phyloP scores from a whole-genome alignment of 1,139 yeast species.

The Debaryomycetaceae sp. region DNA sequence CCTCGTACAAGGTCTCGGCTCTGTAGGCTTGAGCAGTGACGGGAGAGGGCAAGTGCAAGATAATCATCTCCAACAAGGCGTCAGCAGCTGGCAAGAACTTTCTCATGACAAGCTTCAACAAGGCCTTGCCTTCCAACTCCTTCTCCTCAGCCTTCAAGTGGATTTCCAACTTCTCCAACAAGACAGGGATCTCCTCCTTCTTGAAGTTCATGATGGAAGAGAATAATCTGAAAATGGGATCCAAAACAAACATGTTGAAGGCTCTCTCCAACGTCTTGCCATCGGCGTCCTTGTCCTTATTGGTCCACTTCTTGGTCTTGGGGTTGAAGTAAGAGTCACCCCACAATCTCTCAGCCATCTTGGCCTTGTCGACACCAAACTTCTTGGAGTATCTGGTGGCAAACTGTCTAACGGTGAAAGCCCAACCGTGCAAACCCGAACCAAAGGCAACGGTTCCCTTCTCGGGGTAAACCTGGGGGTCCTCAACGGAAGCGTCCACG shows the following conservation, averaged over 20 bases:
- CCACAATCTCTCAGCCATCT: conserved; percentile 99
- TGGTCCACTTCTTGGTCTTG: conserved; percentile 99
- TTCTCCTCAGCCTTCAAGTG: conserved; percentile 88
- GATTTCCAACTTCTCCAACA: conserved; percentile 91
- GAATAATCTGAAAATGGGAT: conserved; percentile 90
- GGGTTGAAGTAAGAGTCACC: conserved; percentile 99
- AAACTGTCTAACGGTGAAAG: conserved; percentile 98
- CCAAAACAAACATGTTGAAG: conserved; percentile 98
- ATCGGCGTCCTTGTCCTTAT: conserved; percentile 92
- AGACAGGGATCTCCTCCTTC: conserved; percentile 89
- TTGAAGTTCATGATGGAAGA: conserved; percentile 50
- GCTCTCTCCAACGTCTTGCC: conserved; percentile 98
- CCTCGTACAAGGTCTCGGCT: conserved; percentile 99
- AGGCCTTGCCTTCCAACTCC: conserved; percentile 98
- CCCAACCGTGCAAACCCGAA: conserved; percentile 99
- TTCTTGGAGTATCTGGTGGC: conserved; percentile 98
- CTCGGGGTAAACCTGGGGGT: conserved; percentile 98
- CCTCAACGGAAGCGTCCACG: conserved; percentile 88
- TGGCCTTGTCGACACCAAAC: conserved; percentile 96
- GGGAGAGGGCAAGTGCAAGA: conserved; percentile 98
- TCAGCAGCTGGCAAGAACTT: conserved; percentile 99
- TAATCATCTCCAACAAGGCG: conserved; percentile 98
- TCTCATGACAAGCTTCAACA: conserved; percentile 98
- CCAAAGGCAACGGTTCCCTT: conserved; percentile 99
- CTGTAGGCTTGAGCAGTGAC: conserved; percentile 98